These are phyloP conservation scores for Penicillium sclerotigenum DNA, from an alignment of 2,329 filamentous ascomycete genomes.

Conservation along the genomic window DNA sequence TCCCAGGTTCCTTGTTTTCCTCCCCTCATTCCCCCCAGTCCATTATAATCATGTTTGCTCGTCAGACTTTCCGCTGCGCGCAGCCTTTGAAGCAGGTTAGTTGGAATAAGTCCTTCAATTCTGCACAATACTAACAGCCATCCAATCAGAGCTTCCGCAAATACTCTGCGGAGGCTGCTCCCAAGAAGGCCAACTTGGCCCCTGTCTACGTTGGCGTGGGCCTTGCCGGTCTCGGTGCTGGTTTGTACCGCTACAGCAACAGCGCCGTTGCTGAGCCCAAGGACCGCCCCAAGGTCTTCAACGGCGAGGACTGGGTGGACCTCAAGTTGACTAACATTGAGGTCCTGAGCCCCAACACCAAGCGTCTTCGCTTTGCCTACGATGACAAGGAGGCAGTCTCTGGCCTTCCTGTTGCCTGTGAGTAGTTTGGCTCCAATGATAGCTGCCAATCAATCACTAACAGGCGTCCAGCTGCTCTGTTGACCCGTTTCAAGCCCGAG, in stretches of 20 bases:
- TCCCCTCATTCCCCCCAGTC: conserved; percentile 9
- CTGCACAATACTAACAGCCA: not conserved
- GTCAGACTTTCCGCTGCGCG: conserved; percentile 61
- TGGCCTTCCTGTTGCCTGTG: conserved; percentile 74
- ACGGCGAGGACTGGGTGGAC: conserved; percentile 81
- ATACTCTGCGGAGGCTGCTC: conserved; percentile 64
- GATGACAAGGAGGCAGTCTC: conserved; percentile 80
- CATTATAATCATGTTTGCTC: conserved; percentile 61
- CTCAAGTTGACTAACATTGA: conserved; percentile 77
- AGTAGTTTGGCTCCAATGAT: conserved; percentile 20
- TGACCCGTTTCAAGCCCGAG: conserved; percentile 88
- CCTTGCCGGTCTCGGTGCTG: conserved; percentile 50
- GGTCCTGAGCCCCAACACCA: conserved; percentile 88
- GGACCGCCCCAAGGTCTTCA: conserved; percentile 58
- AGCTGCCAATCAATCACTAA: conserved; percentile 5
- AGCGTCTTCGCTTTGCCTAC: conserved; percentile 83
- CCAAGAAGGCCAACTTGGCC: conserved; percentile 55
- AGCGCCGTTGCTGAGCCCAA: conserved; percentile 32
- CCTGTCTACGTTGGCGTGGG: conserved; percentile 52
- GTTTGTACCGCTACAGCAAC: conserved; percentile 52
- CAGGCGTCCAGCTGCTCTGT: conserved; percentile 60
- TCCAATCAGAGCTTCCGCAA: conserved; percentile 57
- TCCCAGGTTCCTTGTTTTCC: conserved; percentile 1
- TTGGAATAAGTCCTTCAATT: conserved; percentile 1
- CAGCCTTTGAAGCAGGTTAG: conserved; percentile 66